Base-by-base conservation (phyloP, 495 filamentous ascomycete genomes). In the Aspergillus affinis region DNA sequence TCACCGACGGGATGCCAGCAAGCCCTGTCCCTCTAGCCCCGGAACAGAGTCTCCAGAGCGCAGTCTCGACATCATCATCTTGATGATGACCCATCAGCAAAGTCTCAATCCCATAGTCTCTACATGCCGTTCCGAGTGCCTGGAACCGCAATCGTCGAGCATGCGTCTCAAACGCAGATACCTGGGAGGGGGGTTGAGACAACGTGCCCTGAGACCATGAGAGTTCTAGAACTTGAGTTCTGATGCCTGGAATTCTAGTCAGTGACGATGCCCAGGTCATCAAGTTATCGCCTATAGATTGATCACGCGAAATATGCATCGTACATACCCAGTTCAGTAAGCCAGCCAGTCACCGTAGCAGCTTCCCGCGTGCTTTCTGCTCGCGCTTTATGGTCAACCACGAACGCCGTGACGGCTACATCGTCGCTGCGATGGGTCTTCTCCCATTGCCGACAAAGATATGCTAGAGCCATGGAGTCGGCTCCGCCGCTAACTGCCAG, bases 391-490 rank as follows among this genome's bases (percentile, higher is more conserved):
- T 98, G 94, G 72, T 98, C 88, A 46, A 98, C 83, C 18, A 97
- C 81, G 62, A 94, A 82, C 4, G 82, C 88, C 8, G 76, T 76
- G 36, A 93, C 82, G 0, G 65, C 63, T 36, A 77, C 56, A 6
- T 61, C 59, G 26, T 72, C 61, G 58, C 69, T 23, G 66, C 58
- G 61, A 8, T 47, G 18, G 17, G 57, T 41, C 0, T 61, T 54
- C 47, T 81, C 74, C 51, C 85, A 62, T 51, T 79, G 72, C 45
- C 69, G 70, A 61, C 86, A 92, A n/a, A 98, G 81, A 58, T 75
- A 82, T 47, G 92, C 91, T 44, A 98, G 77, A 20, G 93, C 93
- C 92, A 97, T 98, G 5, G 94, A 98, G 67, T 98, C 94, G 15
- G 94, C 89, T 17, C 94, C 94, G 7, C 94, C 94, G 70, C 93